Evolutionary conservation across 306 rosid species (phyloP).

Genomic region (Trifolium repens): DNA sequence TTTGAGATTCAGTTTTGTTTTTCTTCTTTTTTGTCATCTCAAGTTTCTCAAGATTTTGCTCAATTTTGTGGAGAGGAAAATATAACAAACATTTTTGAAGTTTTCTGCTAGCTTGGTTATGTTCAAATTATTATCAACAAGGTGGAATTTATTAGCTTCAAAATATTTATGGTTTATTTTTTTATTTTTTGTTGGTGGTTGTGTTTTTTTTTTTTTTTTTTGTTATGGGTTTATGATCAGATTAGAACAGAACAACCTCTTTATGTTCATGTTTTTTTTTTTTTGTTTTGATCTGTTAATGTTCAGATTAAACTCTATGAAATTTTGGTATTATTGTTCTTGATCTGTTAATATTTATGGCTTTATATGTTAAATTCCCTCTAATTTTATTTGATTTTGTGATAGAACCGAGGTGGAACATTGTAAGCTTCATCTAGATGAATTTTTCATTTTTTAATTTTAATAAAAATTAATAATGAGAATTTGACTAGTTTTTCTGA

Average conservation of each 20-base stretch:
- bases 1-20: conserved; percentile 35
- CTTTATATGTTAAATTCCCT: conserved; percentile 35
- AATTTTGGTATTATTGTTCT: conserved; percentile 13
- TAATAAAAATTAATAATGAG: not conserved
- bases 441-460: not conserved
- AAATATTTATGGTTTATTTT: not conserved
- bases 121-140: not conserved
- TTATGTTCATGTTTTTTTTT: conserved; percentile 9
- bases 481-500: conserved; percentile 25
- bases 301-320: conserved; percentile 15
- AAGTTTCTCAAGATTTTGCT: conserved; percentile 12
- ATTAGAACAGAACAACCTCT: not conserved
- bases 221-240: conserved; percentile 25
- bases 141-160: conserved; percentile 47
- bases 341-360: conserved; percentile 44
- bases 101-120: conserved; percentile 22
- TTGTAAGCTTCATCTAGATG: conserved; percentile 28
- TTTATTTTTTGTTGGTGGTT: not conserved
- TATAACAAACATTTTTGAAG: conserved; percentile 27
- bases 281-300: conserved; percentile 27
- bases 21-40: not conserved
- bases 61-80: conserved; percentile 26
- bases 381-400: not conserved
- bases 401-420: conserved; percentile 16
- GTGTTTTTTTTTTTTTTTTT: not conserved